phyloP scores from a whole-genome alignment of 371 early-diverging fungal genomes.

The Mucor mucedo region DNA sequence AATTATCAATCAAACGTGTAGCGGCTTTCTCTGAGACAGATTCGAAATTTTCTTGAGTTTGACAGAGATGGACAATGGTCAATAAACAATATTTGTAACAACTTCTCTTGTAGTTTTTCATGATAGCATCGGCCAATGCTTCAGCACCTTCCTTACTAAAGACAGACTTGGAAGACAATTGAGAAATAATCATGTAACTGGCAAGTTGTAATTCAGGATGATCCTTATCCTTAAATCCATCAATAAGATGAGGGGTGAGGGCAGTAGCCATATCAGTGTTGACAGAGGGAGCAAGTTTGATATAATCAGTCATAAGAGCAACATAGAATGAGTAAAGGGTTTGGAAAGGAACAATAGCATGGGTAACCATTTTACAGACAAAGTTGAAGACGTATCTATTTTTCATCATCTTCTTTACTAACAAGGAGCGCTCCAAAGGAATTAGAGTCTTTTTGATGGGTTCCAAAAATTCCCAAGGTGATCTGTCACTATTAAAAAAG shows the following conservation, averaged over 20 bases:
- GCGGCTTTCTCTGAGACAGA: conserved; percentile 51
- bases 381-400: conserved; percentile 70
- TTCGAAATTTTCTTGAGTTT: conserved; percentile 62
- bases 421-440: conserved; percentile 64
- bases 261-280: conserved; percentile 52
- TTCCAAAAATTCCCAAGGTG: conserved; percentile 72
- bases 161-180: conserved; percentile 59
- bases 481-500: conserved; percentile 44
- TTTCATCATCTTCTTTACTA: conserved; percentile 64
- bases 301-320: conserved; percentile 64
- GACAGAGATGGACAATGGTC: conserved; percentile 68
- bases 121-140: conserved; percentile 51
- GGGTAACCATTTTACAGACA: conserved; percentile 64
- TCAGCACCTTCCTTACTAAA: conserved; percentile 57
- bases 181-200: conserved; percentile 73
- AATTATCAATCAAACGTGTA: conserved; percentile 36
- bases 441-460: conserved; percentile 63
- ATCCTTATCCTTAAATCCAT: conserved; percentile 51
- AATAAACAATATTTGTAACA: conserved; percentile 55
- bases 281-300: conserved; percentile 54
- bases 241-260: conserved; percentile 65
- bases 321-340: conserved; percentile 73
- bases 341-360: conserved; percentile 49
- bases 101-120: conserved; percentile 36
- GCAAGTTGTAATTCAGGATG: conserved; percentile 63